A percentile compares a stretch with the other conserved stretches of the same genome.
Evolutionary conservation across 768 basidiomycete genomes (phyloP).

Genomic region (Phaeotremella skinneri): DNA sequence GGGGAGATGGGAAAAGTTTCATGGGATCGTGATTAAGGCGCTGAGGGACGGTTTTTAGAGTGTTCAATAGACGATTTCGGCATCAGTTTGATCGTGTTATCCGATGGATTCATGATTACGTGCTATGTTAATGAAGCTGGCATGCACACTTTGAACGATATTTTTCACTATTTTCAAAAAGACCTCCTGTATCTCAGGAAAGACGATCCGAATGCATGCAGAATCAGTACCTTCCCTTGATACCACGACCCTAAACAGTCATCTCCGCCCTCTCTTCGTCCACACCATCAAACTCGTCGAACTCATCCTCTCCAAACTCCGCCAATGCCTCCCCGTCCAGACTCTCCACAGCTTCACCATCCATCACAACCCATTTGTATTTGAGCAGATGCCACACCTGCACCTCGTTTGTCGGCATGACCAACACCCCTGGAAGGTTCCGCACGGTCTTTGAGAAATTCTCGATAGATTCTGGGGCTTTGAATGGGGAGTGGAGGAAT

Average conservation of each 20-base stretch:
- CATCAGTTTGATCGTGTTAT: too few species aligned
- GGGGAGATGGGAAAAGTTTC: too few species aligned
- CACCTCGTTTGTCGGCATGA: conserved; percentile 58
- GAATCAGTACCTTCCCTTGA: neutral
- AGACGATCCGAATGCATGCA: too few species aligned
- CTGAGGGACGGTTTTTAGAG: too few species aligned
- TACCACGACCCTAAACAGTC: neutral
- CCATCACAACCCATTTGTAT: conserved; percentile 78
- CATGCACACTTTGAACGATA: too few species aligned
- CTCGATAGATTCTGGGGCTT: conserved; percentile 14
- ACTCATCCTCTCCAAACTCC: neutral
- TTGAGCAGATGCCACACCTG: conserved; percentile 80
- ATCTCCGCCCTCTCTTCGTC: neutral
- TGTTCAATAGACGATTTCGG: too few species aligned
- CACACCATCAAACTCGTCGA: neutral
- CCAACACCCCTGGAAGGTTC: conserved; percentile 69
- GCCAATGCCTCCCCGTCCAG: neutral
- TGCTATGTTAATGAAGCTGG: neutral
- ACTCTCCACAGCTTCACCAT: conserved; percentile 71
- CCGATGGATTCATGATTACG: neutral
- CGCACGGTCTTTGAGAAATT: conserved; percentile 61
- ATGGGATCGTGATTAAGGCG: too few species aligned
- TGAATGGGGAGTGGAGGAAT: conserved; percentile 37
- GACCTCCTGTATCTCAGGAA: too few species aligned
- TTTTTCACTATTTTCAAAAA: too few species aligned